Conservation (phyloP, 2,329 filamentous ascomycete species). For the Colletotrichum cuscutae region DNA sequence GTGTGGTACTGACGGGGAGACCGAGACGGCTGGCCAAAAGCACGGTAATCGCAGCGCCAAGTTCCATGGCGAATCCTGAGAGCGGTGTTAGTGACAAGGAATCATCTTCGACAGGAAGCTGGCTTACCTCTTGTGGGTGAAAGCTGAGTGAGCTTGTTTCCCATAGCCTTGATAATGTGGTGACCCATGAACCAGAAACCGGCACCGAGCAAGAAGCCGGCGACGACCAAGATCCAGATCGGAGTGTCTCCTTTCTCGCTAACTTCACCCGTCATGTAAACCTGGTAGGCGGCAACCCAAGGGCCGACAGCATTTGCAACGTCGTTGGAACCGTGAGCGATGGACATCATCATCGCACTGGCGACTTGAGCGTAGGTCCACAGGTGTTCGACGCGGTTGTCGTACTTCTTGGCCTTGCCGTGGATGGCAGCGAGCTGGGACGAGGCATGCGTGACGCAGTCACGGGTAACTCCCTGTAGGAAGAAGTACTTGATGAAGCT, state of each 20-base stretch:
- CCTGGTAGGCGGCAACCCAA: slow-evolving; percentile 50
- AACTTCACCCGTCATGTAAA: slow-evolving; percentile 45
- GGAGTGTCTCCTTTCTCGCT: slow-evolving; percentile 45
- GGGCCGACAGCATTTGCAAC: slow-evolving; percentile 53
- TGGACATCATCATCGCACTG: slow-evolving; percentile 52
- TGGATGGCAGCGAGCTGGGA: slow-evolving; percentile 38
- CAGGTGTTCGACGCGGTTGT: slow-evolving; percentile 57
- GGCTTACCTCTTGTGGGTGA: slow-evolving; percentile 44
- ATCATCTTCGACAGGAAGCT: neutral
- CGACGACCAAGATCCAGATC: slow-evolving; percentile 50
- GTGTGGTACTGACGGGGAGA: slow-evolving; percentile 42
- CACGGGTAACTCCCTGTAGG: slow-evolving; percentile 38
- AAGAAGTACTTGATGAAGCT: slow-evolving; percentile 37
- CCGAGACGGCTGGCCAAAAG: slow-evolving; percentile 37
- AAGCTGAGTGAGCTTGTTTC: slow-evolving; percentile 53
- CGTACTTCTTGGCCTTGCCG: slow-evolving; percentile 51
- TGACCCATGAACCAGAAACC: slow-evolving; percentile 54
- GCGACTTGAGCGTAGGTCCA: slow-evolving; percentile 56
- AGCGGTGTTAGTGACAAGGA: neutral
- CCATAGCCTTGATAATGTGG: slow-evolving; percentile 51
- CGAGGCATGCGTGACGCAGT: slow-evolving; percentile 40
- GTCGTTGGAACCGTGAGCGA: slow-evolving; percentile 56
- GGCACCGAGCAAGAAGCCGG: slow-evolving; percentile 48
- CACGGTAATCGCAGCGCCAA: slow-evolving; percentile 50
- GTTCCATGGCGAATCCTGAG: slow-evolving; percentile 43